phyloP scores from a whole-genome alignment of 352 stramenopile genomes.

The Phytophthora cactorum region DNA sequence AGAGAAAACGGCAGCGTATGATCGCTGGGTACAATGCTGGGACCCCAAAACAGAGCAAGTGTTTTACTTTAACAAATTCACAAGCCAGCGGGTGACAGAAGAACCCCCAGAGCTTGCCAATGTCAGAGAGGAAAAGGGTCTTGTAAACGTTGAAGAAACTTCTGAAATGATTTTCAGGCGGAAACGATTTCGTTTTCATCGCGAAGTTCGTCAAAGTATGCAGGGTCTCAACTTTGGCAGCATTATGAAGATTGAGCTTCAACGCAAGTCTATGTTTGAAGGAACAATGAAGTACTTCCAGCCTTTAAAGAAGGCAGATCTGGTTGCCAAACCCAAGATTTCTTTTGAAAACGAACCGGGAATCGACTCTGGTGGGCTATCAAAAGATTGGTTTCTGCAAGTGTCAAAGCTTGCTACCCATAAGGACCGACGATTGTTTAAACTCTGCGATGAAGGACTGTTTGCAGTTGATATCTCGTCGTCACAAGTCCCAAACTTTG shows the following conservation, averaged over 20 bases:
- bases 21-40: constrained; percentile 90
- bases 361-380: constrained; percentile 89
- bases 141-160: constrained; percentile 61
- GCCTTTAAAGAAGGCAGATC: constrained; percentile 48
- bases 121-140: constrained; percentile 47
- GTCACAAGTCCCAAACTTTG: constrained; percentile 32
- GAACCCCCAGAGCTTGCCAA: constrained; percentile 58
- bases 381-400: constrained; percentile 91
- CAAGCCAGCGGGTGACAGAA: constrained; percentile 66
- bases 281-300: constrained; percentile 71
- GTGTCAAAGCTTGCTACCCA: constrained; percentile 58
- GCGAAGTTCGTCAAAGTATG: constrained; percentile 61
- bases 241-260: constrained; percentile 54
- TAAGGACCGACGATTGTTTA: constrained; percentile 55
- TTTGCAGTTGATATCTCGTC: constrained; percentile 59
- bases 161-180: constrained; percentile 85
- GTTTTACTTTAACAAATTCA: constrained; percentile 92
- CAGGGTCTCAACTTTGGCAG: constrained; percentile 41
- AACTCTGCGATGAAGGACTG: constrained; percentile 53
- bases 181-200: constrained; percentile 88
- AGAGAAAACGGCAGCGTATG: constrained; percentile 47
- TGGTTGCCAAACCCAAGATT: constrained; percentile 79
- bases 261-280: constrained; percentile 66
- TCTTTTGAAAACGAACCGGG: constrained; percentile 83
- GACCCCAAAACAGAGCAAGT: constrained; percentile 84